These are phyloP conservation scores for Xylariaceae sp. DNA, from an alignment of 2,329 filamentous ascomycete species.

Conservation along the genomic window DNA sequence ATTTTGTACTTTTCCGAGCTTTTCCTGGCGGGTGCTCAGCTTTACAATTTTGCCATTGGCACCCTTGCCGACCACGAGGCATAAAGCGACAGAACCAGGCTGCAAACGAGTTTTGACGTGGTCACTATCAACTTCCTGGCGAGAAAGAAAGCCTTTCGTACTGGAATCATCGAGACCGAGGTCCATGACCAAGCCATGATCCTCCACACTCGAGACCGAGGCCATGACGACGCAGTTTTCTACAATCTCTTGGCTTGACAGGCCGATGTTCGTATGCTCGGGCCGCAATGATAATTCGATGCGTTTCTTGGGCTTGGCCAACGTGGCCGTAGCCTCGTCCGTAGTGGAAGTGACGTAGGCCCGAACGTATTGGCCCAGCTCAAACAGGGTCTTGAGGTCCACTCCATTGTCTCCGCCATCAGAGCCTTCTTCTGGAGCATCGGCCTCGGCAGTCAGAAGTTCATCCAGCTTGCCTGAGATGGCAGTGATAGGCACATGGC, in stretches of 20 bases:
- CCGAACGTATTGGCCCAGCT: slow-evolving; percentile 82
- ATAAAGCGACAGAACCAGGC: slow-evolving; percentile 81
- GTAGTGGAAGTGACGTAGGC: slow-evolving; percentile 77
- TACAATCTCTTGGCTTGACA: slow-evolving; percentile 71
- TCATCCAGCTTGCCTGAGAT: slow-evolving; percentile 77
- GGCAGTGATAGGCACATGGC: slow-evolving; percentile 88
- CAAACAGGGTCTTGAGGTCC: slow-evolving; percentile 73
- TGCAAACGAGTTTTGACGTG: slow-evolving; percentile 67
- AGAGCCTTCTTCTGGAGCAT: slow-evolving; percentile 54
- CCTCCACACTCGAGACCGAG: slow-evolving; percentile 86
- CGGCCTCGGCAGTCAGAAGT: slow-evolving; percentile 68
- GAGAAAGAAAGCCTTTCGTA: slow-evolving; percentile 79
- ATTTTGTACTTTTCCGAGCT: slow-evolving; percentile 64
- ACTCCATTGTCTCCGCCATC: slow-evolving; percentile 58
- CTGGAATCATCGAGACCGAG: slow-evolving; percentile 68
- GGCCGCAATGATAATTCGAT: slow-evolving; percentile 88
- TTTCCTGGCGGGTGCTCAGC: slow-evolving; percentile 71
- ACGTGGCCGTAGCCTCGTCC: slow-evolving; percentile 53
- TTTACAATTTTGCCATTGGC: slow-evolving; percentile 82
- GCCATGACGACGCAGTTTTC: slow-evolving; percentile 80
- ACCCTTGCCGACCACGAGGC: slow-evolving; percentile 71
- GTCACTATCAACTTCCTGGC: slow-evolving; percentile 71
- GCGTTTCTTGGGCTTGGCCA: slow-evolving; percentile 68
- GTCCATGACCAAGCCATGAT: slow-evolving; percentile 93
- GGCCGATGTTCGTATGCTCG: slow-evolving; percentile 70